Conservation (phyloP, 73 alveolate genomes). For the Paramecium caudatum region DNA sequence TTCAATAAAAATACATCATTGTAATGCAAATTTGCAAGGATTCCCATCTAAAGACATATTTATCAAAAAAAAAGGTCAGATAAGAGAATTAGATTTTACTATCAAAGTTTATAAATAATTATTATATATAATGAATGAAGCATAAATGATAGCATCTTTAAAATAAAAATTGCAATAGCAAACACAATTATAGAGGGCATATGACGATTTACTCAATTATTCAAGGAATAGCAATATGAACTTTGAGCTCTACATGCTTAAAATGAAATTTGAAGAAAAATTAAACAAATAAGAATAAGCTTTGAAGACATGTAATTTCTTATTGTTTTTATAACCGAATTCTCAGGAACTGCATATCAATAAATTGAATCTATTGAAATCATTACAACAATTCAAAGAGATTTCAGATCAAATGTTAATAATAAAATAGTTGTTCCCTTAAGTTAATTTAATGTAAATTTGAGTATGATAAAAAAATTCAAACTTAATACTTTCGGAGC, state of each 20-base stretch:
- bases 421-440: slow-evolving; percentile 52
- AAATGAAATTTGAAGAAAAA: slow-evolving; percentile 62
- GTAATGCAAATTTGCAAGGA: background rate
- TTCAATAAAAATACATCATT: background rate
- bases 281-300: slow-evolving; percentile 25
- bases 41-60: background rate
- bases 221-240: background rate
- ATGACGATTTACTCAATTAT: slow-evolving; percentile 19
- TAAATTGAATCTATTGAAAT: slow-evolving; percentile 8
- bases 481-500: slow-evolving; percentile 4
- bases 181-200: slow-evolving; percentile 19
- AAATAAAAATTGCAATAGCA: background rate
- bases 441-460: slow-evolving; percentile 65
- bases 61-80: background rate
- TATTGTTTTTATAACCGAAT: slow-evolving; percentile 29
- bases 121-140: slow-evolving; percentile 34
- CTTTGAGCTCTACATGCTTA: slow-evolving; percentile 18
- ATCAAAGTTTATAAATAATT: background rate
- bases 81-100: background rate
- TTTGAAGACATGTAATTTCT: slow-evolving; percentile 58
- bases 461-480: too few species aligned
- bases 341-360: slow-evolving; percentile 13
- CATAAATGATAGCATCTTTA: slow-evolving; percentile 3
- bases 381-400: slow-evolving; percentile 17
- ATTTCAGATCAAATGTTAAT: slow-evolving; percentile 61